A percentile compares a stretch with the other conserved stretches of the same genome.
These are phyloP conservation scores for Cercospora zeae-maydis DNA, from an alignment of 2,329 filamentous ascomycete species.

Conservation along the genomic window DNA sequence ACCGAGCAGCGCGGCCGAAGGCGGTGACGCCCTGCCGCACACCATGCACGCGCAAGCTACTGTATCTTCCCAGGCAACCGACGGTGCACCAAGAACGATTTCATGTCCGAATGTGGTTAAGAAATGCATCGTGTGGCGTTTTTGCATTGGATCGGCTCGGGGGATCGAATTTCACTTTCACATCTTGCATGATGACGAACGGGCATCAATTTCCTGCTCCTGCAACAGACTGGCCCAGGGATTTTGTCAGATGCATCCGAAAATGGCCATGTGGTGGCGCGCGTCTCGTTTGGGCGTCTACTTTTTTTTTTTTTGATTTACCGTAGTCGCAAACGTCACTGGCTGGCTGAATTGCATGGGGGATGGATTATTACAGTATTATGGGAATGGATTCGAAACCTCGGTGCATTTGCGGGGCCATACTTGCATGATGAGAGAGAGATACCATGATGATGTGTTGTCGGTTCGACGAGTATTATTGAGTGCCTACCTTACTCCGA, in stretches of 20 bases:
- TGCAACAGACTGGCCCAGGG: slow-evolving; percentile 1
- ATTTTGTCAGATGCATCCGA: not conserved
- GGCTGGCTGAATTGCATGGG: not conserved
- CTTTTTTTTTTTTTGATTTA: not conserved
- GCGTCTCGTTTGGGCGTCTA: not conserved
- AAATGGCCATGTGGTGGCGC: not conserved
- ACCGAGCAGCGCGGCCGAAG: slow-evolving; percentile 6
- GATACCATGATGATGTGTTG: not conserved
- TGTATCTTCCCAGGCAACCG: not conserved
- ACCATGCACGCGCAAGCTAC: not conserved
- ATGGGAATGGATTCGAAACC: not conserved
- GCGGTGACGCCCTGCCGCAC: slow-evolving; percentile 2
- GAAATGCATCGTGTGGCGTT: not conserved
- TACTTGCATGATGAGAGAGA: not conserved
- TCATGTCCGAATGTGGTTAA: not conserved
- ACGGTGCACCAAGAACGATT: slow-evolving; percentile 1
- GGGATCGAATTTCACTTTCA: not conserved
- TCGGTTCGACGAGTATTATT: not conserved
- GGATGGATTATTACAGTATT: not conserved
- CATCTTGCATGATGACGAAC: not conserved
- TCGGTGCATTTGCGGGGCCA: not conserved
- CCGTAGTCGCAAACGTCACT: not conserved
- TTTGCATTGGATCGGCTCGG: slow-evolving; percentile 5
- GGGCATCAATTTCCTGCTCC: not conserved
- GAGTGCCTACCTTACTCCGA: not conserved